Evolutionary conservation across 1,284 basidiomycete species (phyloP), one percentile per base, ranked within the genome.

Genomic region (Polyporus tsugae): DNA sequence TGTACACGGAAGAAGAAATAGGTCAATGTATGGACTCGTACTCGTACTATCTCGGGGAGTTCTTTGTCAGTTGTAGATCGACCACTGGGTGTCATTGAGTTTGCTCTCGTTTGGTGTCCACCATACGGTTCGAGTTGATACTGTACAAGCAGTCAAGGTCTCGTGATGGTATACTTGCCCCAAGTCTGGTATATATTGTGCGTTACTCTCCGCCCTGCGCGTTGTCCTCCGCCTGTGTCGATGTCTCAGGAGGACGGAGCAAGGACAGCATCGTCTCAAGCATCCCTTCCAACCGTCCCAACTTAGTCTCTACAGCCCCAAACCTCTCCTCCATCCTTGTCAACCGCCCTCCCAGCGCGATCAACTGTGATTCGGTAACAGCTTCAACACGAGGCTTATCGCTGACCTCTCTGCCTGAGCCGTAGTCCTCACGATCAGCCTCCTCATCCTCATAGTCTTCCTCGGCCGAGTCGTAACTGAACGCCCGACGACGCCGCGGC

Each of bases 201-300:
- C n/a, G 22, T 25, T 60, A 22, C 11, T 29, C 29, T 29, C 29
- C 29, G 29, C 29, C 29, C 29, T 29, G 29, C 29, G 29, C 2
- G 29, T 29, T 29, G 2, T 29, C 11, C 22, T 25, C 46, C 4
- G 11, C 13, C 11, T 52, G 10, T 52, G 10, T 25, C 46, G 22
- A n/a, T 52, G 46, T 22, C 22, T 29, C 0, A 42, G 41, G 46
- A 52, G 22, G 4, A 52, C 22, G 61, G 15, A 62, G 61, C 29
- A 62, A 22, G 4, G 42, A 35, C 2, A 64, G 9, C 25, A 25
- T 38, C 7, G 49, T 53, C 53, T 35, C 62, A n/a, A 64, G 52
- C 62, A 64, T 64, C 1, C 53, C 36, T n/a, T 64, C 62, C 17
- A 64, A 22, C 9, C 62, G 52, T 2, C 25, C 62, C n/a, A 63